Conservation (phyloP, 345 rosid species). For the Erysimum cheiranthoides region DNA sequence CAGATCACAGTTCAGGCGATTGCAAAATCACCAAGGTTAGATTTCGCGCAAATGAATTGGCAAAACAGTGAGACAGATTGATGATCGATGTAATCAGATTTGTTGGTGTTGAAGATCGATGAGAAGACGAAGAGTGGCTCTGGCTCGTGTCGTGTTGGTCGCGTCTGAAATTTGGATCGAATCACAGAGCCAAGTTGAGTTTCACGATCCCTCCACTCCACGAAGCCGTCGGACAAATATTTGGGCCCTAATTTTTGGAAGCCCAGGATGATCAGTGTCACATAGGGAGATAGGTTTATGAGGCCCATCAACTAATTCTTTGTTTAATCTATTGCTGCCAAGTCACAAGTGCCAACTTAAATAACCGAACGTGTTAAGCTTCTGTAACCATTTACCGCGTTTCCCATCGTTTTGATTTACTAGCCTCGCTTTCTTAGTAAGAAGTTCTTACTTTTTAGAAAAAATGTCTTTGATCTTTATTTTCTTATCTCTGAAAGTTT, state of each 20-base stretch:
- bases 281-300: background rate
- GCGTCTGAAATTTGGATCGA: slow-evolving; percentile 27
- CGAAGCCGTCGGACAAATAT: slow-evolving; percentile 10
- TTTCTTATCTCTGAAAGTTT: background rate
- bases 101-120: slow-evolving; percentile 14
- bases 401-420: background rate
- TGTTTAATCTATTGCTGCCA: background rate
- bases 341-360: too few relatives aligned
- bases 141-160: slow-evolving; percentile 28
- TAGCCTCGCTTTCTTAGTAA: too few relatives aligned
- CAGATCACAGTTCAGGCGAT: slow-evolving; percentile 42
- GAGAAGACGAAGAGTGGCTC: slow-evolving; percentile 29
- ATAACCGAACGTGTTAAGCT: too few relatives aligned
- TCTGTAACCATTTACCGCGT: too few relatives aligned
- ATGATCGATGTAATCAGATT: slow-evolving; percentile 1
- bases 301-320: background rate
- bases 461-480: background rate
- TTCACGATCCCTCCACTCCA: slow-evolving; percentile 14
- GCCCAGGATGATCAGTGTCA: background rate
- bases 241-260: background rate
- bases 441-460: too few relatives aligned
- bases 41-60: background rate
- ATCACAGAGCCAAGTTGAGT: slow-evolving; percentile 18
- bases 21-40: slow-evolving; percentile 27
- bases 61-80: background rate